Base-by-base conservation (phyloP, 176 grass and related monocot genomes). In the Raddia distichophylla region DNA sequence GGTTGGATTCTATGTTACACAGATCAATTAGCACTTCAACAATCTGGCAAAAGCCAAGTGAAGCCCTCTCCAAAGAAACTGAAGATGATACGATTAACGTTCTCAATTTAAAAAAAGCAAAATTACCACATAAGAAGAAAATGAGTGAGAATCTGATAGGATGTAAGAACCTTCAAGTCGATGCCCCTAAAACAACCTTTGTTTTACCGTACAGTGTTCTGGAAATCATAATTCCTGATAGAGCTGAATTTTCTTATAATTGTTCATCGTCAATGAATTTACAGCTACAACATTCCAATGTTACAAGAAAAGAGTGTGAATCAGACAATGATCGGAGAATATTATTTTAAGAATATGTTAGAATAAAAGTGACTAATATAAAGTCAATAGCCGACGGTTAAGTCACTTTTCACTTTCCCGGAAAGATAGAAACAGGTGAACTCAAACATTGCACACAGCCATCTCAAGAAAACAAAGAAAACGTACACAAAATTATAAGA, bases 281-380 rank as follows among this genome's bases (percentile, higher is more conserved):
- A 40, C 10, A 70, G 54, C 11, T 73, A 65, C 44, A 60, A 64
- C 73, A 46, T 22, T 75, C 18, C 5, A 34, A 76, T 74, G 67
- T 14, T 71, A 50, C 20, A 85, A 22, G 17, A 64, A 80, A 85
- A 32, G 14, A 70, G 6, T 0, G 20, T 69, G 48, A 61, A 87
- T 63, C 63, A 74, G 60, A 71, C 50, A 89, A 74, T 50, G 14
- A 74, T 67, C 60, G 44, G 63, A 75, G 35, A 80, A 84, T 53
- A 40, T 40, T 40, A 5, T 14, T 6, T 88, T 74, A 8, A 15
- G 45, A 76, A 6, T 17, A 10, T 67, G 17, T 69, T 69, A 47
- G 40, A 81, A 71, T 42, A 46, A 53, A 61, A 73, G 18, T 72
- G 69, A 37, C 32, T 11, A 48, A 57, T 81, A 64, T 2, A 84